Evolutionary conservation across 352 stramenopile species (phyloP), one percentile per base, ranked within the genome.

Genomic region (Globisporangium cylindrosporum): DNA sequence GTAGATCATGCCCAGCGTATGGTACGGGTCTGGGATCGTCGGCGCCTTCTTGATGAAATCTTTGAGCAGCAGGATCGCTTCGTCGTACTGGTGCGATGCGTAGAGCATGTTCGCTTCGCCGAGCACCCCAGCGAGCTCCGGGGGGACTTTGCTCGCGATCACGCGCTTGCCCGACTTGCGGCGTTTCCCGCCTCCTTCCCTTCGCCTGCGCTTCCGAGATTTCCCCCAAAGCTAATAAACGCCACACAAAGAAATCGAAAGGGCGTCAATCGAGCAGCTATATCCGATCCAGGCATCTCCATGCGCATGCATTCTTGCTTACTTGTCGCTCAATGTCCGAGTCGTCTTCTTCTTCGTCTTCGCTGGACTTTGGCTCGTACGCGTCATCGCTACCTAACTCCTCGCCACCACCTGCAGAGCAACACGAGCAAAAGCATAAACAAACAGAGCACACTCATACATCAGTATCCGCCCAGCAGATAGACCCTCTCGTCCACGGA

Each of bases 11-110:
- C 86, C 86, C 6, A 96, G 70, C 8, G 88, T 96, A 56, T 96
- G 86, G 57, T 96, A 96, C 54, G 88, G 88, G 61, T 95, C 88
- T 1, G 88, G 88, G 57, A 95, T 93, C 1, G 86, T 95, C 69
- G 88, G 88, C 15, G 88, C 88, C 68, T 94, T 94, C 73, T 95
- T 95, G 66, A 95, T 93, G 61, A 95, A 95, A 59, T 95, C 88
- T 65, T 95, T 95, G 1, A 96, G 74, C 69, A 94, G 41, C 24
- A 77, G 46, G 62, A 95, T 93, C 3, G 88, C 88, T 36, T 93
- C 80, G 38, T 93, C 85, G 59, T 94, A 93, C 61, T 95, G 86
- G 49, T 93, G 86, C 14, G 86, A 94, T n/a, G 85, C 86, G 71
- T 94, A 95, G 55, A 93, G 61, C 80, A 93, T 92, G 56, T 95